Evolutionary conservation across 768 basidiomycete genomes (phyloP).

Genomic region (Nevesoporus exiguus): DNA sequence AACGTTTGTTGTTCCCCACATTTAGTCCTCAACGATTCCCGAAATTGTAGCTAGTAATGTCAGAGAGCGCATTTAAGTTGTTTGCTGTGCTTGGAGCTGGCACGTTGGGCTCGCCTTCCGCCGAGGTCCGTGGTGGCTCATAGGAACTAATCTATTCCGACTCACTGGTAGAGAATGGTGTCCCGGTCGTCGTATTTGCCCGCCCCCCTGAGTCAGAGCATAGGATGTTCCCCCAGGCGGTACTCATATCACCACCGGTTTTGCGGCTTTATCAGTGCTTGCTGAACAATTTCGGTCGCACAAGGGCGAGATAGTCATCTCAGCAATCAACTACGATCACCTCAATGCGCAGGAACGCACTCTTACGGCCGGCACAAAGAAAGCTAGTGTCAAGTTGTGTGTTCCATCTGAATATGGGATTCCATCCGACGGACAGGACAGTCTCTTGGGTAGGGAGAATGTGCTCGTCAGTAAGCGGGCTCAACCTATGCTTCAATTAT

Average conservation of each 20-base stretch:
- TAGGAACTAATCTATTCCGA: not conserved
- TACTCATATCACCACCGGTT: constrained; percentile 11
- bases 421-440: constrained; percentile 20
- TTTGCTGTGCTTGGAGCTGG: constrained; percentile 22
- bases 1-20: not conserved
- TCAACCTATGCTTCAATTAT: not conserved
- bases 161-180: constrained; percentile 10
- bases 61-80: constrained; percentile 13
- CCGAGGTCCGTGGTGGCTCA: constrained; percentile 1
- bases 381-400: constrained; percentile 27
- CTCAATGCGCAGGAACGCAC: constrained; percentile 22
- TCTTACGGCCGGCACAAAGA: constrained; percentile 30
- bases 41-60: constrained; percentile 1
- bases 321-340: constrained; percentile 19
- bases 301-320: constrained; percentile 27
- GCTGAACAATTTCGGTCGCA: constrained; percentile 14
- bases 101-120: constrained; percentile 13
- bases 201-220: constrained; percentile 8
- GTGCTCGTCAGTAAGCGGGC: constrained; percentile 14
- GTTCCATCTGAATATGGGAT: constrained; percentile 31
- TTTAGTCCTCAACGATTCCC: not conserved
- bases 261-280: constrained; percentile 8
- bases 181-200: constrained; percentile 14
- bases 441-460: constrained; percentile 16
- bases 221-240: constrained; percentile 8